Evolutionary conservation across 306 rosid species (phyloP).

Genomic region (Quercus cerris): DNA sequence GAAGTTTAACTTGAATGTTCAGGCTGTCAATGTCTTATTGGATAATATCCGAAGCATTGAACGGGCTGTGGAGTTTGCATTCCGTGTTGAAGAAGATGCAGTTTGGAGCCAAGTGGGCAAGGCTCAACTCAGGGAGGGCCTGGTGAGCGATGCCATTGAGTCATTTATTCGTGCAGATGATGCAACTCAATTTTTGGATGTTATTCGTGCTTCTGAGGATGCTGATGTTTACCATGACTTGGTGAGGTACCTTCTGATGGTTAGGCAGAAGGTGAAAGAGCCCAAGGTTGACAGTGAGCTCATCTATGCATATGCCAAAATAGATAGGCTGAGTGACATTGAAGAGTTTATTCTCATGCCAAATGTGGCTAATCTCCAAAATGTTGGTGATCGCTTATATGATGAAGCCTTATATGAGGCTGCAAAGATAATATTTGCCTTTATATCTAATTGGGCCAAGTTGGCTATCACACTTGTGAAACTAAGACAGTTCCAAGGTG

Average conservation of each 20-base stretch:
- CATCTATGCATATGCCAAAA: constrained; percentile 97
- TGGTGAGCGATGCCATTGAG: constrained; percentile 98
- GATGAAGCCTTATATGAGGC: constrained; percentile 97
- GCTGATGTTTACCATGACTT: constrained; percentile 83
- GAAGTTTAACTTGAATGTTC: constrained; percentile 97
- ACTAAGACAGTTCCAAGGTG: constrained; percentile 94
- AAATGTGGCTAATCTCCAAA: constrained; percentile 96
- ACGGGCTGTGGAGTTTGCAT: constrained; percentile 97
- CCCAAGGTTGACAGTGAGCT: constrained; percentile 99
- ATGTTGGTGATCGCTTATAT: constrained; percentile 89
- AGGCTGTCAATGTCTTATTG: constrained; percentile 91
- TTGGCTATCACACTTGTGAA: constrained; percentile 91
- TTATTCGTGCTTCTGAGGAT: constrained; percentile 81
- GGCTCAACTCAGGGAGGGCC: constrained; percentile 96
- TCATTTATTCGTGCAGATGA: constrained; percentile 97
- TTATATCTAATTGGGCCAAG: constrained; percentile 99
- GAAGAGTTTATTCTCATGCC: constrained; percentile 99
- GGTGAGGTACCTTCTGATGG: constrained; percentile 97
- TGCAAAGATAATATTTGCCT: constrained; percentile 89
- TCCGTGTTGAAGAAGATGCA: constrained; percentile 98
- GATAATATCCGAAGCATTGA: constrained; percentile 87
- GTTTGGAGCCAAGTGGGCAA: constrained; percentile 99
- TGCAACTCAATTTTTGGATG: constrained; percentile 90
- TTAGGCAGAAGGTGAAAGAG: constrained; percentile 88
- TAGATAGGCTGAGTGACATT: constrained; percentile 89